Evolutionary conservation across 177 flowering plant species (phyloP).

Genomic region (Tripterygium wilfordii): DNA sequence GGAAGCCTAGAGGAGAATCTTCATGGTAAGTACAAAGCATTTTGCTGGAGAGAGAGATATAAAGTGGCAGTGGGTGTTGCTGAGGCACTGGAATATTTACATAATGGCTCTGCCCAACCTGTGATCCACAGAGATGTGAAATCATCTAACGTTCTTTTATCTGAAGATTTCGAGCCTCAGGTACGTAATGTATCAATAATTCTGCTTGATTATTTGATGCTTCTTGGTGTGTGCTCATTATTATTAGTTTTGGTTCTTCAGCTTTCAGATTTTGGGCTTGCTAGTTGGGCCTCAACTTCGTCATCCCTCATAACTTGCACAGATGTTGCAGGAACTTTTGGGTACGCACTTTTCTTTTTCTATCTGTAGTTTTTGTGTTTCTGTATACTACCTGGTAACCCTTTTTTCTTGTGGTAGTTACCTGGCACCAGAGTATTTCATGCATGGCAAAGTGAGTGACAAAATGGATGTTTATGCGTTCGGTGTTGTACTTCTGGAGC

Average conservation of each 20-base stretch:
- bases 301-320: slow-evolving; percentile 48
- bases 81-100: slow-evolving; percentile 80
- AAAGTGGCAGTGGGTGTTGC: slow-evolving; percentile 94
- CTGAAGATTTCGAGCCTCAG: slow-evolving; percentile 92
- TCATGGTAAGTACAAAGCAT: slow-evolving; percentile 55
- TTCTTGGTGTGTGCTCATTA: too few species aligned
- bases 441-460: slow-evolving; percentile 89
- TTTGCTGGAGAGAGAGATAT: slow-evolving; percentile 73
- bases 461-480: slow-evolving; percentile 93
- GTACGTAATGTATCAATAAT: too few species aligned
- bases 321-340: slow-evolving; percentile 96
- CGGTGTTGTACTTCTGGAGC: slow-evolving; percentile 97
- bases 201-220: too few species aligned
- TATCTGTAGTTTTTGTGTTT: background rate
- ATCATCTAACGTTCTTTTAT: slow-evolving; percentile 88
- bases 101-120: slow-evolving; percentile 41
- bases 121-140: slow-evolving; percentile 93
- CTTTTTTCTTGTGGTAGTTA: slow-evolving; percentile 48
- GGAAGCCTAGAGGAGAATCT: slow-evolving; percentile 98
- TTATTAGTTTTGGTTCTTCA: slow-evolving; percentile 23
- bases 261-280: slow-evolving; percentile 97
- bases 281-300: slow-evolving; percentile 59
- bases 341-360: slow-evolving; percentile 30
- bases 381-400: background rate
- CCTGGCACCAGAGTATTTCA: slow-evolving; percentile 97